Base-by-base conservation (phyloP, 106 monocot species). In the Ottelia alismoides region DNA sequence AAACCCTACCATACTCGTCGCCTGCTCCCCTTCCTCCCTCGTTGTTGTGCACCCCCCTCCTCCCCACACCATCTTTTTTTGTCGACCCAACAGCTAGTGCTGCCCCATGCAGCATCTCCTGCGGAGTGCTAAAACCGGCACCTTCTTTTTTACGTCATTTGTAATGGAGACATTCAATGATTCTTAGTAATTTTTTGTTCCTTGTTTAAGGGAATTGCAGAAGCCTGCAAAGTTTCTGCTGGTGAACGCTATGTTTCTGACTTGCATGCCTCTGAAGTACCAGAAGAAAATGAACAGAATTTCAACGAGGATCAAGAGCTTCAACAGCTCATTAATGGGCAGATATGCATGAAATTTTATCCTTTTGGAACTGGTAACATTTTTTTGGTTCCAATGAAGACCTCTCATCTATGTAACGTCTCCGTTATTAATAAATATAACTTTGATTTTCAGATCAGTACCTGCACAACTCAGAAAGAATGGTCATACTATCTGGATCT, bases 261-360 rank as follows among this genome's bases (percentile, higher is more conserved):
- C 43, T 51, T 86, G 24, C 59, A 75, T 55, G 98, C 82, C 56
- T 65, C 78, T 49, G 98, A 90, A 46, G 55, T 70, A 19, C 71
- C 77, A 22, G 45, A 54, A 63, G 82, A 82, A 74, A 58, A 22
- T 52, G 73, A 80, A 75, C 58, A 69, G 24, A 56, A 64, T 23
- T 82, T 72, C 65, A 71, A 82, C 74, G 90, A 85, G 61, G 75
- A 98, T 70, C 63, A 86, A 61, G 82, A 90, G 65, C 65, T 98
- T 35, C 85, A 90, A 62, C 98, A 98, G 65, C 65, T 98, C 66
- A 77, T 98, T 53, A 65, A 85, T 77, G 90, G 98, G 23, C 65
- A 82, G 70, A 67, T 90, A 53, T 86, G 72, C 72, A 82, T 82
- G 85, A 98, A 90, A 72, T 32, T 83, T 40, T 98, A 90, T 68